Evolutionary conservation across 1,284 basidiomycete species (phyloP).

Genomic region (Irpex sp.): DNA sequence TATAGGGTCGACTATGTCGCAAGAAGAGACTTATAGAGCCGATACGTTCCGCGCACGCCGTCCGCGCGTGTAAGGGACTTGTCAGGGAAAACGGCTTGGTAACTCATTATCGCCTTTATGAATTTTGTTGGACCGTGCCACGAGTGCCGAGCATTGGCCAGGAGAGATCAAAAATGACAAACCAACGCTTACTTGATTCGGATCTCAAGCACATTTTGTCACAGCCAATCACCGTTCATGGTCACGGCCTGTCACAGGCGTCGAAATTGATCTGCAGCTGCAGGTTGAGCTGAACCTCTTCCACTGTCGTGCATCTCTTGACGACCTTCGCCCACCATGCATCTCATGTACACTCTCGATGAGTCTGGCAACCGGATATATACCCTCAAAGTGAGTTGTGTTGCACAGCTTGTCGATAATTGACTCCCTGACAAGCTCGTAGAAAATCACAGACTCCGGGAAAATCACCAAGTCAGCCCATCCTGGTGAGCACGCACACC

Average conservation of each 20-base stretch:
- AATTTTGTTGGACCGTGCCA: neutral
- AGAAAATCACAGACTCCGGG: conserved; percentile 83
- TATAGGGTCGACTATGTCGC: neutral
- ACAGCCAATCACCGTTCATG: neutral
- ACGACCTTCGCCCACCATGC: conserved; percentile 52
- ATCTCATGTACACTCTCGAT: conserved; percentile 91
- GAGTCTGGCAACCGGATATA: conserved; percentile 79
- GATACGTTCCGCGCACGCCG: neutral
- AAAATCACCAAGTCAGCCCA: conserved; percentile 92
- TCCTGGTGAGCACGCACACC: conserved; percentile 62
- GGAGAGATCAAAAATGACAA: neutral
- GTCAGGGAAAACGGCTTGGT: neutral
- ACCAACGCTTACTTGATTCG: neutral
- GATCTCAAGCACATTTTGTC: neutral
- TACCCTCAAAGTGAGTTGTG: conserved; percentile 75
- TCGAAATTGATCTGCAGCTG: neutral
- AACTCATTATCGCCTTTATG: neutral
- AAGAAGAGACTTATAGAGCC: neutral
- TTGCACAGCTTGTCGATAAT: neutral
- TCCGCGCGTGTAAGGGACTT: neutral
- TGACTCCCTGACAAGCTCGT: conserved; percentile 11
- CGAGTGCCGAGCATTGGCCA: neutral
- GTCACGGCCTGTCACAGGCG: neutral
- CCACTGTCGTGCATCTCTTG: neutral
- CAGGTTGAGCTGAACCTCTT: neutral